Evolutionary conservation across 352 stramenopile species (phyloP), one percentile per base, ranked within the genome.

Genomic region (Bremia lactucae): DNA sequence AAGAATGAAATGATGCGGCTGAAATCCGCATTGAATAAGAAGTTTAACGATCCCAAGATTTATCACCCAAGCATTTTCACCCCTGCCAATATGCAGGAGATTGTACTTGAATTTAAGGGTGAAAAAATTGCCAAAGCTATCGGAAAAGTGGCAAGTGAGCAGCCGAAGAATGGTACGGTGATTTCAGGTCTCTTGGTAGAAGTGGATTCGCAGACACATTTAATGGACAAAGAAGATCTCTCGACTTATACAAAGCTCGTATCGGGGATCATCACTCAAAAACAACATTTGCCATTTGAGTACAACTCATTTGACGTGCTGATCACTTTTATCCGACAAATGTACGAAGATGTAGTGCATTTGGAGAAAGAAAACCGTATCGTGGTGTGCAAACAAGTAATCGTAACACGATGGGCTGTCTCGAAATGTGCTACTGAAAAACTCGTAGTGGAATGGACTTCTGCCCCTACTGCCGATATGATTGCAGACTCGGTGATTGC

Each of bases 1-100:
- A 97, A 97, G 59, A 96, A 97, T 49, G 90, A 98, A 64, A 98
- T 98, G 93, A 95, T 95, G 62, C 72, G 91, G 42, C 60, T 98
- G 31, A 98, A 98, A 54, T 87, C 79, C 23, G 90, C 87, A 11
- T 53, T 98, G 26, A 72, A 72, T 22, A 91, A 92, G 45, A 94
- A 95, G 52, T 92, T 92, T 49, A 77, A 86, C 80, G 74, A 92
- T 47, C 71, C 80, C 6, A 93, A 88, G 47, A 55, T 77, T 21
- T 87, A 93, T 61, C 65, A 82, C 49, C 74, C 72, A 3, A 90
- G 63, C 33, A 91, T 93, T 10, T 77, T 76, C 18, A 91, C 79
- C 8, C 72, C 79, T 16, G 81, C 80, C 13, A 93, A 94, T 43
- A 92, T 89, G 72, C 71, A 89, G 37, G 78, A 92, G 49, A 84